A percentile compares a stretch with the other conserved stretches of the same genome.
phyloP scores from a whole-genome alignment of 2,329 filamentous ascomycete genomes.

The Rutstroemia sp. region DNA sequence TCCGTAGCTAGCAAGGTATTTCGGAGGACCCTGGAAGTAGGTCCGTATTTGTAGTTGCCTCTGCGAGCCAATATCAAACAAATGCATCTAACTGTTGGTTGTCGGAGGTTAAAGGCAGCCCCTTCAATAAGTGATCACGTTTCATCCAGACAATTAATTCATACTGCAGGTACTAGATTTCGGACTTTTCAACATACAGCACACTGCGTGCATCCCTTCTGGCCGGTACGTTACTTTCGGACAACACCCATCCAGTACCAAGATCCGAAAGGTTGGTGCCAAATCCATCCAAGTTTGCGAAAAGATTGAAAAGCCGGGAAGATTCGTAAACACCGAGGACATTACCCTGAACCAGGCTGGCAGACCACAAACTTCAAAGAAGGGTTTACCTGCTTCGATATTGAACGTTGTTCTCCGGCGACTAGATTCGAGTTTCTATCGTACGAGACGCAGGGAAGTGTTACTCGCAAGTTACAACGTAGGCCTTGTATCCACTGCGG shows the following conservation, averaged over 20 bases:
- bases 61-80: too few species aligned
- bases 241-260: neutral
- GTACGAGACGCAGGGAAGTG: neutral
- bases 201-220: neutral
- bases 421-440: neutral
- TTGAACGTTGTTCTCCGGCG: neutral
- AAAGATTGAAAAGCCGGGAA: neutral
- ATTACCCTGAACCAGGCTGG: neutral
- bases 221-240: neutral
- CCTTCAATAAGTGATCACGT: too few species aligned
- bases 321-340: neutral
- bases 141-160: neutral
- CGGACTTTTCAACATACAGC: neutral
- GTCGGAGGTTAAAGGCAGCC: too few species aligned
- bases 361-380: neutral
- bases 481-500: neutral
- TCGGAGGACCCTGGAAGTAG: too few species aligned
- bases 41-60: too few species aligned
- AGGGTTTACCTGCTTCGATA: neutral
- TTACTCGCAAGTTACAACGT: neutral
- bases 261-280: neutral
- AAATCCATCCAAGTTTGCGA: neutral
- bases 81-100: too few species aligned
- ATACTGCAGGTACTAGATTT: neutral
- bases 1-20: too few species aligned